Conservation (phyloP, 2,329 filamentous ascomycete genomes). For the Paecilomyces fulvus region DNA sequence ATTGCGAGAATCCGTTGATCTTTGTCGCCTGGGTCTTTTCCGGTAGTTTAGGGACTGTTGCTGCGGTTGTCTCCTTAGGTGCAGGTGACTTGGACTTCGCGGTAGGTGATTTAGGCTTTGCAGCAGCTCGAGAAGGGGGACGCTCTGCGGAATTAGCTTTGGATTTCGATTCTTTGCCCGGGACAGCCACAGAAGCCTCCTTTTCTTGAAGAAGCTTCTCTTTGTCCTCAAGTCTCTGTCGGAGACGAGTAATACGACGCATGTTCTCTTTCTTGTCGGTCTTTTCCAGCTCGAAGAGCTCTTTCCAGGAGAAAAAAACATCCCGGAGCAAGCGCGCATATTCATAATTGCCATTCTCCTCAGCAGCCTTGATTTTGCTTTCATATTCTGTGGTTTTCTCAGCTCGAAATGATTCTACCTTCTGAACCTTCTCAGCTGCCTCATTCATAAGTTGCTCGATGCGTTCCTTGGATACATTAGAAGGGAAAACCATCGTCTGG, state of each 20-base stretch:
- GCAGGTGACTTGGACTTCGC: conserved; percentile 1
- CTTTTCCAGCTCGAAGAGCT: background rate
- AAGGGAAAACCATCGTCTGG: conserved; percentile 9
- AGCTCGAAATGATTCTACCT: conserved; percentile 1
- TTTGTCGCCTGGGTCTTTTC: background rate
- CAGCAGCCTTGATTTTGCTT: conserved; percentile 5
- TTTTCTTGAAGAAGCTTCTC: conserved; percentile 6
- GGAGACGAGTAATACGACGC: background rate
- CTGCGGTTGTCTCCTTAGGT: background rate
- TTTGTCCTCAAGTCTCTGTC: background rate
- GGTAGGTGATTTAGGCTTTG: background rate
- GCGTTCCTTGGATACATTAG: conserved; percentile 5
- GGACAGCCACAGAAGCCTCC: conserved; percentile 4
- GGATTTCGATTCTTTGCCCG: background rate
- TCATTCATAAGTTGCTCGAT: conserved; percentile 7
- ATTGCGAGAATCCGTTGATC: background rate
- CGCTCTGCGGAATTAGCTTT: background rate
- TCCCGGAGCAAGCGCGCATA: conserved; percentile 3
- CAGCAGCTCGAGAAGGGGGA: background rate
- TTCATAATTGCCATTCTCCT: conserved; percentile 1
- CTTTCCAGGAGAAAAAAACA: background rate
- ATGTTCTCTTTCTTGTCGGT: background rate
- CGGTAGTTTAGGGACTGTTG: background rate
- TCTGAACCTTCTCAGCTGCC: conserved; percentile 6
- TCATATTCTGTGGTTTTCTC: conserved; percentile 4